Percentiles rank a stretch among this genome's conserved stretches.
phyloP scores from a whole-genome alignment of 106 monocot species.

The Agapanthus africanus region DNA sequence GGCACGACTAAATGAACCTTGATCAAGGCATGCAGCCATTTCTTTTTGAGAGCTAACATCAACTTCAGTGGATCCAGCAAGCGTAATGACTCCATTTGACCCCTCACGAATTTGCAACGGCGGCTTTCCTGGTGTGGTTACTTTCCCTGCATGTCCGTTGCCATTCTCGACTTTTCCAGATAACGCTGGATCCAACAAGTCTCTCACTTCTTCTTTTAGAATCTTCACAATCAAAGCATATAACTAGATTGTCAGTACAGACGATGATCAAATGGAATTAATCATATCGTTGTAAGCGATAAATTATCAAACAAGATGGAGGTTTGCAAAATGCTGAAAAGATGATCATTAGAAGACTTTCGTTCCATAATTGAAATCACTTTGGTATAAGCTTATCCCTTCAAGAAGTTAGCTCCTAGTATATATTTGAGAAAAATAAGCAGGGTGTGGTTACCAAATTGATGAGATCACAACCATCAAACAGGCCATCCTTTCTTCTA shows the following conservation, averaged over 20 bases:
- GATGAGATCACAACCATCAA: background rate
- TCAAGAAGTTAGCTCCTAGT: background rate
- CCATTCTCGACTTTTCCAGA: constrained; percentile 47
- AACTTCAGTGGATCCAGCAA: constrained; percentile 88
- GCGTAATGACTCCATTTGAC: constrained; percentile 95
- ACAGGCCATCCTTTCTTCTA: background rate
- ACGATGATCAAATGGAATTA: background rate
- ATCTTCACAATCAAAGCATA: constrained; percentile 45
- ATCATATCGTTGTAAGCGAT: background rate
- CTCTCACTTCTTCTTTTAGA: constrained; percentile 97
- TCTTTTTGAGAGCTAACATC: constrained; percentile 77
- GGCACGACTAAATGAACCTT: constrained; percentile 79
- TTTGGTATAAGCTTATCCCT: background rate
- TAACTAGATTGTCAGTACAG: background rate
- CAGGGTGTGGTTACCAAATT: no score
- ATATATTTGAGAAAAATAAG: background rate
- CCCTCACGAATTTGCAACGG: constrained; percentile 91
- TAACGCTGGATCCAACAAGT: constrained; percentile 65
- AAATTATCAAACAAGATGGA: background rate
- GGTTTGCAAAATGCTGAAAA: background rate
- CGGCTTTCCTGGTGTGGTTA: constrained; percentile 69
- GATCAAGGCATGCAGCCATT: constrained; percentile 88
- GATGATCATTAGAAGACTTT: background rate
- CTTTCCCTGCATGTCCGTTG: constrained; percentile 52
- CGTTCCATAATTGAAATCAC: background rate